phyloP scores from a whole-genome alignment of 805 yeast genomes.

The Ogataea chonburiensis region DNA sequence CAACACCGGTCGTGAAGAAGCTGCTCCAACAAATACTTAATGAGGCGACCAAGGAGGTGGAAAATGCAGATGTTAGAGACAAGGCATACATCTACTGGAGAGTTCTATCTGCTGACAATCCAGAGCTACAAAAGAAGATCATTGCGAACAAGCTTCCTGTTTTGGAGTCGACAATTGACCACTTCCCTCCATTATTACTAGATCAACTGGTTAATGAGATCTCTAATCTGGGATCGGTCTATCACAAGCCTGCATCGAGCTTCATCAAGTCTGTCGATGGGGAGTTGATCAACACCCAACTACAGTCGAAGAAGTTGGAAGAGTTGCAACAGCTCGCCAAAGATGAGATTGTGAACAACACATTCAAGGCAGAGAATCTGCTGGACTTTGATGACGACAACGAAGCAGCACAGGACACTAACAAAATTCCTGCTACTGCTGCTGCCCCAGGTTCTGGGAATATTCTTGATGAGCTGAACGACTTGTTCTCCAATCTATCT shows the following conservation, averaged over 20 bases:
- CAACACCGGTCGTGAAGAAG: constrained; percentile 36
- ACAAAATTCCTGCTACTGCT: constrained; percentile 15
- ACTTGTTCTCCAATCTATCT: constrained; percentile 49
- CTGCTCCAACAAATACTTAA: constrained; percentile 59
- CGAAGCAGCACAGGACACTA: constrained; percentile 16
- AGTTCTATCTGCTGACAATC: constrained; percentile 50
- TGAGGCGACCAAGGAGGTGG: constrained; percentile 60
- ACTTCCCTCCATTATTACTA: constrained; percentile 66
- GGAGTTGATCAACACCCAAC: constrained; percentile 23
- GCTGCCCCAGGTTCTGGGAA: constrained; percentile 34
- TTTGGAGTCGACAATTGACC: constrained; percentile 68
- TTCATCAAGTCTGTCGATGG: constrained; percentile 40
- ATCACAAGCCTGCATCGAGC: constrained; percentile 75
- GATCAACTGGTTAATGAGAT: constrained; percentile 71
- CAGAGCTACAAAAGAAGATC: constrained; percentile 47
- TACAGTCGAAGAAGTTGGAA: constrained; percentile 58
- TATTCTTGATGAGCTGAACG: constrained; percentile 72
- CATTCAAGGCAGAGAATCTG: constrained; percentile 71
- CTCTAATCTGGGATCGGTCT: constrained; percentile 84
- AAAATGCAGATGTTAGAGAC: constrained; percentile 77
- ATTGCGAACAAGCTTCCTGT: constrained; percentile 66
- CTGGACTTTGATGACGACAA: constrained; percentile 80
- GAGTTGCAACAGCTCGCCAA: constrained; percentile 78
- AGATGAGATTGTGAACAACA: constrained; percentile 61
- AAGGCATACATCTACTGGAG: constrained; percentile 82